Conservation (phyloP, 805 yeast genomes). For the Ogataea parapolymorpha region DNA sequence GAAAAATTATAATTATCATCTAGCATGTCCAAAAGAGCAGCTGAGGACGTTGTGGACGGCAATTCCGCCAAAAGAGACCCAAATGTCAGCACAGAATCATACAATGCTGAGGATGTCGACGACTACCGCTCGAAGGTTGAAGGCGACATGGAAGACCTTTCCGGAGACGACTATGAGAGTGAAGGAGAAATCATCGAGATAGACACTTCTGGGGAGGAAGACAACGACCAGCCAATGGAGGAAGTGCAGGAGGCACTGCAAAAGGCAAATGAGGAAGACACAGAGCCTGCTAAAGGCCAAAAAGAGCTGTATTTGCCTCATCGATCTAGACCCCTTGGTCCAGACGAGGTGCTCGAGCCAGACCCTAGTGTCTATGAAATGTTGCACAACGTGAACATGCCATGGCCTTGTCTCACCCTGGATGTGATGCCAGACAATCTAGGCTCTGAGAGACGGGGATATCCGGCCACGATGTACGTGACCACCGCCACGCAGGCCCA, state of each 20-base stretch:
- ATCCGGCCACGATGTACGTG: conserved; percentile 81
- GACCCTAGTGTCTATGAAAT: conserved; percentile 95
- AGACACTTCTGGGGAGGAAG: conserved; percentile 56
- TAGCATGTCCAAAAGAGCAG: conserved; percentile 34
- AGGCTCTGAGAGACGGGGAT: conserved; percentile 85
- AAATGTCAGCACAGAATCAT: conserved; percentile 13
- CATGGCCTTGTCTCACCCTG: conserved; percentile 95
- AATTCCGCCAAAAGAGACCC: conserved; percentile 21
- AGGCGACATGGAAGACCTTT: conserved; percentile 77
- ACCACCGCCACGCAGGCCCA: conserved; percentile 95
- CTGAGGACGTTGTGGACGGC: conserved; percentile 22
- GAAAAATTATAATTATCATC: not conserved
- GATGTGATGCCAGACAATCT: conserved; percentile 83
- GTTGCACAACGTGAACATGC: conserved; percentile 89
- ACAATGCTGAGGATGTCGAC: conserved; percentile 27
- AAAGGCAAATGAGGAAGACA: conserved; percentile 36
- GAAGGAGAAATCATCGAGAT: conserved; percentile 85
- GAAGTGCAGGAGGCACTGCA: conserved; percentile 32
- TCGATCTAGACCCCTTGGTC: conserved; percentile 83
- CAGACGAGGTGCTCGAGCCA: conserved; percentile 93
- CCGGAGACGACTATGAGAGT: conserved; percentile 90
- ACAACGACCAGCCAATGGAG: conserved; percentile 39
- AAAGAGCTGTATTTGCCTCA: conserved; percentile 77
- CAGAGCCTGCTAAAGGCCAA: conserved; percentile 18
- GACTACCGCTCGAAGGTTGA: conserved; percentile 61